phyloP scores from a whole-genome alignment of 495 filamentous ascomycete species.

The Melanomma pulvis-pyrius region DNA sequence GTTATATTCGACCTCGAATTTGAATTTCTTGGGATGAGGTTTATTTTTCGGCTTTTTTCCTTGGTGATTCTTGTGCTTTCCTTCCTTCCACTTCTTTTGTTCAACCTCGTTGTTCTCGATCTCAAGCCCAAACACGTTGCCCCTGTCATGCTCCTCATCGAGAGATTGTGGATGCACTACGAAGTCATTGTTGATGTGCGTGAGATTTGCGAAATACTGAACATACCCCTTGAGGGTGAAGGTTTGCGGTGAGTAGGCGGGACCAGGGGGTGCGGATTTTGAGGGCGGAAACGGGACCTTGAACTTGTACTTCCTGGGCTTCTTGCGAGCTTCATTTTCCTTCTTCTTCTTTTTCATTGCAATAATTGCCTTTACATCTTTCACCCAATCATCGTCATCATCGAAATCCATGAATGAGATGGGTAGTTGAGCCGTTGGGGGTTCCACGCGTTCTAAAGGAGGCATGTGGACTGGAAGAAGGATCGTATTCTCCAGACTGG shows the following conservation, averaged over 20 bases:
- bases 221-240: constrained; percentile 75
- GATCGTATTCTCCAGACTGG: constrained; percentile 64
- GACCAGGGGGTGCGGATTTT: constrained; percentile 74
- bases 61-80: constrained; percentile 49
- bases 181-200: constrained; percentile 74
- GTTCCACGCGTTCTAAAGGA: not conserved
- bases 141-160: not conserved
- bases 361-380: constrained; percentile 15
- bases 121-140: not conserved
- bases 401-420: not conserved
- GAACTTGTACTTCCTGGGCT: constrained; percentile 56
- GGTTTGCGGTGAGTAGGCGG: constrained; percentile 86
- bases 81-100: constrained; percentile 59
- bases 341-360: constrained; percentile 24
- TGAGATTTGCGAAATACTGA: constrained; percentile 94
- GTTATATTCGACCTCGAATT: constrained; percentile 84
- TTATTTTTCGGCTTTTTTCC: constrained; percentile 45
- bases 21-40: constrained; percentile 63
- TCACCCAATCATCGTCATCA: constrained; percentile 16
- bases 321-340: constrained; percentile 48
- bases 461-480: constrained; percentile 4
- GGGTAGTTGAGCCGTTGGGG: not conserved
- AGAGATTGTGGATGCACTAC: constrained; percentile 6
- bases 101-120: constrained; percentile 41
- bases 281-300: constrained; percentile 72